Evolutionary conservation across 768 basidiomycete genomes (phyloP).

Genomic region (Russula lepida): DNA sequence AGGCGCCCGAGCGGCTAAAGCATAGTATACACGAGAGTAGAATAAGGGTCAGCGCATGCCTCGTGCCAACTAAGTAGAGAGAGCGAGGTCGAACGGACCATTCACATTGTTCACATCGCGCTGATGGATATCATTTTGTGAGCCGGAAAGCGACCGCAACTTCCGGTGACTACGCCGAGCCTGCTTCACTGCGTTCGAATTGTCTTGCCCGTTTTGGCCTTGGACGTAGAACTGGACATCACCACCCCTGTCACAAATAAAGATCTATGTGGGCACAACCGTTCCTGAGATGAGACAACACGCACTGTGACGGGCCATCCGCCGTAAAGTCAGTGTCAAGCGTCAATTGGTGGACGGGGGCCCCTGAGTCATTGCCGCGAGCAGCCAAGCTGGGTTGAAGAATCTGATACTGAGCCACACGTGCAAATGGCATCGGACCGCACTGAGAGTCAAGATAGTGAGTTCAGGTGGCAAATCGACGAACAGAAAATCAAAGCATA

Average conservation of each 20-base stretch:
- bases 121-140: not conserved
- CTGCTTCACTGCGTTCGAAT: too few species aligned
- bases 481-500: not conserved
- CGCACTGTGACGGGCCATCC: not conserved
- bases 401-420: not conserved
- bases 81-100: not conserved
- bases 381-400: not conserved
- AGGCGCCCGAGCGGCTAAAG: not conserved
- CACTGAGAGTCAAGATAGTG: not conserved
- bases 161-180: not conserved
- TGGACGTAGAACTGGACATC: not conserved
- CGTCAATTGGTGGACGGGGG: not conserved
- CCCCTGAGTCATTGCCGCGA: not conserved
- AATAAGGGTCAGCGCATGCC: not conserved
- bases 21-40: not conserved
- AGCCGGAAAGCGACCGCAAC: not conserved
- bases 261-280: not conserved
- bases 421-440: not conserved
- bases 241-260: not conserved
- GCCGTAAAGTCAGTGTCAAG: not conserved
- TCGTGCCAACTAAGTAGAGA: not conserved
- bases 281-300: not conserved
- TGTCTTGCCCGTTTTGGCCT: not conserved
- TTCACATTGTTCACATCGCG: too few species aligned
- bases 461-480: not conserved